Base-by-base conservation (phyloP, 179 eudicot species). In the Nepenthes alata region DNA sequence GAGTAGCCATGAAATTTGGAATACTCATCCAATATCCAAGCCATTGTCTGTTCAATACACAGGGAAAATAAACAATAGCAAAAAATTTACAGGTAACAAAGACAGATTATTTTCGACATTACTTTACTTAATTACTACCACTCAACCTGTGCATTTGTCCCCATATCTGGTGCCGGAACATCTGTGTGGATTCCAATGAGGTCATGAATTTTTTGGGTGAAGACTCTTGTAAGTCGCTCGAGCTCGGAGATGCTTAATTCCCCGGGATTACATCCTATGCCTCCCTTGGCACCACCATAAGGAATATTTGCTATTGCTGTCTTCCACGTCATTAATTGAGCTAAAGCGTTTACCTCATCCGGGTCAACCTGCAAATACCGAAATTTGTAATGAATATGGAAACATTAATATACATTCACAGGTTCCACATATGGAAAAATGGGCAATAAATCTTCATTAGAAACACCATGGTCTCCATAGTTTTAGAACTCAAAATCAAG, bases 121-220 rank as follows among this genome's bases (percentile, higher is more conserved):
- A 1, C 25, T 25, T 25, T 25, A 25, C 25, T 25, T 16, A 4
- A 48, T 9, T 53, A 54, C 47, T 1, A 15, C 25, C 25, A 25
- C 37, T 53, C 61, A 63, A 88, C 97, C 95, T 91, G 96, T 4
- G 96, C 82, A 74, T 87, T 87, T 52, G 98, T 93, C 63, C 98
- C 98, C 98, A 93, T 93, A 72, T 93, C 98, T 41, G 98, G 98
- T 35, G 98, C 98, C 3, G 98, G 98, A 73, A 91, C 98, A 74
- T 91, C 96, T 1, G 86, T 86, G 75, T 93, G 98, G 56, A 87
- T 75, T 51, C 98, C 98, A 56, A 93, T 84, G 4, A 93, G 89
- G 68, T 93, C 98, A 60, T 93, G 96, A 64, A 93, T 83, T 81
- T 91, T 89, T 58, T 93, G 98, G 5, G 98, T 93, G 69, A 93